Percentiles rank a stretch among this genome's conserved stretches.
Evolutionary conservation across 139 green algal species (phyloP).

Genomic region (Tetradesmus lagerheimii): DNA sequence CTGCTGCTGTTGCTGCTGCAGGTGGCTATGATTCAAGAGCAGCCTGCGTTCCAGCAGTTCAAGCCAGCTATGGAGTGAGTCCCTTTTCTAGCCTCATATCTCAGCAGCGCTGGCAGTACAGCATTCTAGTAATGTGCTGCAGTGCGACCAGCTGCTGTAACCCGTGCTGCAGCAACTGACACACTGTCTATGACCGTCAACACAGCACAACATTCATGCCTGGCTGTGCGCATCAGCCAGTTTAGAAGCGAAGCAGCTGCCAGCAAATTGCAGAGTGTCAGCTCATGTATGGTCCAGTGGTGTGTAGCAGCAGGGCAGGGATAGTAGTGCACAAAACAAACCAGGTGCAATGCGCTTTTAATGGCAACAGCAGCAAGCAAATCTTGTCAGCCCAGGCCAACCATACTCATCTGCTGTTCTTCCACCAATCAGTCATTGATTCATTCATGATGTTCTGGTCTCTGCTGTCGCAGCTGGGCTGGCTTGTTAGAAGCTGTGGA

Average conservation of each 20-base stretch:
- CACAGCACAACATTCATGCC: no score
- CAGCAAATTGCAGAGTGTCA: no score
- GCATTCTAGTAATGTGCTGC: not conserved
- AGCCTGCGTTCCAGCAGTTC: constrained; percentile 29
- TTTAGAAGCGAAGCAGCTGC: not conserved
- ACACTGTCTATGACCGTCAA: not conserved
- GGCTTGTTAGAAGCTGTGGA: no score
- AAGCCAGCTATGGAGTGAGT: not conserved
- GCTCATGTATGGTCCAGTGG: no score
- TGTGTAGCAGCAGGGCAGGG: no score
- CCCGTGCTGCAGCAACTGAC: not conserved
- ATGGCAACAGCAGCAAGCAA: not conserved
- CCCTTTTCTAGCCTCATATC: no score
- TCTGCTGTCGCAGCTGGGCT: no score
- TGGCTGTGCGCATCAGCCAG: not conserved
- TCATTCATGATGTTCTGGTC: no score
- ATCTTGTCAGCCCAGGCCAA: not conserved
- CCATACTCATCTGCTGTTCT: no score
- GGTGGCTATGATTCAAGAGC: constrained; percentile 22
- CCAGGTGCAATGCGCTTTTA: no score
- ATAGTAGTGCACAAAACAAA: no score
- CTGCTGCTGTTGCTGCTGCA: not conserved
- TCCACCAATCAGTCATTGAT: no score
- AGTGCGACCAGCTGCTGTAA: not conserved
- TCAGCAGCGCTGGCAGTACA: not conserved